Evolutionary conservation across 306 rosid genomes (phyloP).

Genomic region (Inga leiocalycina): DNA sequence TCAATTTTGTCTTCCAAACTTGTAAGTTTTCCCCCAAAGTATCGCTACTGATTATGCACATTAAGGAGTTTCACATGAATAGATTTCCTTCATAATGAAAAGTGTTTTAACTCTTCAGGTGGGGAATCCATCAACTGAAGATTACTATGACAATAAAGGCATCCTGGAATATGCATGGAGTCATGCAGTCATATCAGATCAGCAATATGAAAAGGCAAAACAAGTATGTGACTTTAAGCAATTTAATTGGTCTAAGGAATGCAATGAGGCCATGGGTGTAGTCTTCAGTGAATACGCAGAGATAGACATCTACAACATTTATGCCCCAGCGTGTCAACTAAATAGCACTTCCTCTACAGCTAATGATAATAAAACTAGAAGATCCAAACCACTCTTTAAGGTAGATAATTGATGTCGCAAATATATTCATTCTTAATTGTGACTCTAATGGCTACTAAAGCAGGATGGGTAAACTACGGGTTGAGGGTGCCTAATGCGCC

Average conservation of each 20-base stretch:
- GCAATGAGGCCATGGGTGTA: slow-evolving; percentile 42
- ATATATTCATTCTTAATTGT: slow-evolving; percentile 4
- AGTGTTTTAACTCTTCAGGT: slow-evolving; percentile 33
- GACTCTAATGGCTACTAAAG: background rate
- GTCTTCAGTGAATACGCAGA: slow-evolving; percentile 40
- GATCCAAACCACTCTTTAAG: slow-evolving; percentile 31
- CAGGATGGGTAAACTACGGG: too few relatives aligned
- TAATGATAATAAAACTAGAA: background rate
- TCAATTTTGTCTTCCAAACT: too few relatives aligned
- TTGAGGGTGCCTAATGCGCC: too few relatives aligned
- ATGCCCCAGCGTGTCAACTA: slow-evolving; percentile 45
- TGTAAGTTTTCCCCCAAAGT: too few relatives aligned
- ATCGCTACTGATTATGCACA: too few relatives aligned
- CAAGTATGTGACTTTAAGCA: slow-evolving; percentile 56
- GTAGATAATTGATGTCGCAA: slow-evolving; percentile 24
- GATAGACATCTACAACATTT: slow-evolving; percentile 63
- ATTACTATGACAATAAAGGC: slow-evolving; percentile 49
- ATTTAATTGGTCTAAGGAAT: slow-evolving; percentile 45
- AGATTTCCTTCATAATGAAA: background rate
- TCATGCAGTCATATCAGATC: slow-evolving; percentile 61
- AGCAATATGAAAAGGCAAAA: slow-evolving; percentile 46
- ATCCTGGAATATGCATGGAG: slow-evolving; percentile 64
- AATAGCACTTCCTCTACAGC: slow-evolving; percentile 38
- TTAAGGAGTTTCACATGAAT: background rate
- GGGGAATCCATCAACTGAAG: slow-evolving; percentile 57